Percentiles rank a stretch among this genome's conserved stretches.
phyloP scores from a whole-genome alignment of 2,329 filamentous ascomycete species.

The Biscogniauxia mediterranea region DNA sequence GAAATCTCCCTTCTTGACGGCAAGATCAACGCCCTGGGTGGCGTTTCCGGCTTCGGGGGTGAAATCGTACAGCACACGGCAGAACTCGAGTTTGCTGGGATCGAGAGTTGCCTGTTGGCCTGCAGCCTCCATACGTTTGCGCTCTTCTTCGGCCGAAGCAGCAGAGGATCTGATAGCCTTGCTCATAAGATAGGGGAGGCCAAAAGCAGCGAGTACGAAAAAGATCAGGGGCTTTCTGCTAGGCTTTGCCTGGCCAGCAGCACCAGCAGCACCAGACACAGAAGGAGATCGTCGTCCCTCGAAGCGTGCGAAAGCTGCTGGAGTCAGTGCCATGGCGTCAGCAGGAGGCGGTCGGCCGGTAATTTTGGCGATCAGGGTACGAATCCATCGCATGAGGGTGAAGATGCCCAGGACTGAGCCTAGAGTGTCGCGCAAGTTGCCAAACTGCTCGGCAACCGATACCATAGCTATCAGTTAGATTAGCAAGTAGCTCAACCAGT shows the following conservation, averaged over 20 bases:
- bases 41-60: conserved; percentile 67
- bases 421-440: conserved; percentile 86
- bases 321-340: conserved; percentile 82
- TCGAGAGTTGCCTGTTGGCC: conserved; percentile 63
- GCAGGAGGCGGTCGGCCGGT: conserved; percentile 89
- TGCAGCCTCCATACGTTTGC: conserved; percentile 54
- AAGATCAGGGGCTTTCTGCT: conserved; percentile 95
- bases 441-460: conserved; percentile 95
- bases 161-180: conserved; percentile 89
- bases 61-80: conserved; percentile 92
- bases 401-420: conserved; percentile 95
- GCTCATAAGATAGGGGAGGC: conserved; percentile 93
- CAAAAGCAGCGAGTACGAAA: conserved; percentile 92
- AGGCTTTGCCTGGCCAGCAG: conserved; percentile 64
- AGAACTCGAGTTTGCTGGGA: conserved; percentile 92
- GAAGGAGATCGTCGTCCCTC: conserved; percentile 60
- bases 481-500: conserved; percentile 4
- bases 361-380: conserved; percentile 85
- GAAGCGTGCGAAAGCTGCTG: conserved; percentile 87
- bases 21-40: conserved; percentile 75
- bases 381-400: conserved; percentile 91
- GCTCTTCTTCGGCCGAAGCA: conserved; percentile 77
- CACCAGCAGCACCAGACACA: conserved; percentile 53
- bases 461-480: conserved; percentile 72
- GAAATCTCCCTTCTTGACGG: conserved; percentile 91